Percentiles rank a stretch among this genome's conserved stretches.
Conservation (phyloP, 805 yeast species). For the Yarrowia osloensis region DNA sequence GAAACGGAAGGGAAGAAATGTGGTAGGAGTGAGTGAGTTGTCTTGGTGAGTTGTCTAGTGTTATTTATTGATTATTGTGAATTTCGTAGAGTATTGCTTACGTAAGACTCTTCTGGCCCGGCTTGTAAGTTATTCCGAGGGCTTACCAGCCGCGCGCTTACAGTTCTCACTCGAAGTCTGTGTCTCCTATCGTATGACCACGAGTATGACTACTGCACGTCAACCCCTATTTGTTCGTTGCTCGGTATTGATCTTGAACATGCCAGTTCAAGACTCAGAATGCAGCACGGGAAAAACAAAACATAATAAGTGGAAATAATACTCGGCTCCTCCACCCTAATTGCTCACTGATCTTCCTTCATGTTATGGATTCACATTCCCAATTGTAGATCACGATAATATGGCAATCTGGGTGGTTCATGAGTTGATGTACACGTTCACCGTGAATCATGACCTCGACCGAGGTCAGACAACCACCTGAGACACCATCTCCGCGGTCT, state of each 20-base stretch:
- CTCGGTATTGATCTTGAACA: background rate
- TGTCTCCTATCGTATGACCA: too few relatives aligned
- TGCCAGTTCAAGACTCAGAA: background rate
- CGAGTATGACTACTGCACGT: too few relatives aligned
- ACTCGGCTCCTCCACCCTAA: background rate
- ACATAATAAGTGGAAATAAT: background rate
- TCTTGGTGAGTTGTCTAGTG: background rate
- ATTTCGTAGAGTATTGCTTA: too few relatives aligned
- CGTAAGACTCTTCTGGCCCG: too few relatives aligned
- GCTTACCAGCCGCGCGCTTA: too few relatives aligned
- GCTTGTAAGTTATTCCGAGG: too few relatives aligned
- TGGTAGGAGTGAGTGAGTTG: background rate
- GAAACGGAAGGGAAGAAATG: background rate
- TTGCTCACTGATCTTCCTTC: slow-evolving; percentile 1
- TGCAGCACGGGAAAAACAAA: background rate
- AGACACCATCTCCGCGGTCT: background rate
- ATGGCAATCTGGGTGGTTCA: background rate
- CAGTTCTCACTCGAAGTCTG: too few relatives aligned
- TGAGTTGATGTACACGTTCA: too few relatives aligned
- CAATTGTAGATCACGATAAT: background rate
- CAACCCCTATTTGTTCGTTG: too few relatives aligned
- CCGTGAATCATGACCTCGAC: too few relatives aligned
- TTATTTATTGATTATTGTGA: background rate
- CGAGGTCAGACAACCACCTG: background rate
- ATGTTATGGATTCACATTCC: background rate